phyloP scores from a whole-genome alignment of 257 asterid genomes.

The Ilex aquifolium region DNA sequence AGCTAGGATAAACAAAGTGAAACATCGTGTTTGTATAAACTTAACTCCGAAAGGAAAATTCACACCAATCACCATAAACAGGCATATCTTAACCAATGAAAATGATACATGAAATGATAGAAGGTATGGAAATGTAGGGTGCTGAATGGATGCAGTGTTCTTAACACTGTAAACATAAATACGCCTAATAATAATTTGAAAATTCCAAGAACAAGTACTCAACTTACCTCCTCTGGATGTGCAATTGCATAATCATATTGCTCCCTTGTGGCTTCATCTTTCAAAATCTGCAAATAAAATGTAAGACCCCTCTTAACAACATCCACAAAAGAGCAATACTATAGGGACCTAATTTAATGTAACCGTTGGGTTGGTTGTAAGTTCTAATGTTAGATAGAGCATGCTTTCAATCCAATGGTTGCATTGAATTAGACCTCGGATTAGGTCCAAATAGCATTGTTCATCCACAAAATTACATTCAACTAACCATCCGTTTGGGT shows the following conservation, averaged over 20 bases:
- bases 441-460: no score
- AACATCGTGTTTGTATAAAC: not conserved
- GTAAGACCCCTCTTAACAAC: no score
- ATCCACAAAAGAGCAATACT: not conserved
- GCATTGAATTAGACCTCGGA: no score
- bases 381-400: no score
- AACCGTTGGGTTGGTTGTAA: no score
- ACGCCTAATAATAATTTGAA: not conserved
- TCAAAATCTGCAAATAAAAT: conserved; percentile 58
- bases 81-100: not conserved
- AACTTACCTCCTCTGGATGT: conserved; percentile 91
- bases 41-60: not conserved
- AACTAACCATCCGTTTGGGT: not conserved
- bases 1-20: not conserved
- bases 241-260: conserved; percentile 96
- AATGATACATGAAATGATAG: not conserved
- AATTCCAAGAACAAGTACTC: not conserved
- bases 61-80: not conserved
- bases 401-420: no score
- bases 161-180: conserved; percentile 9
- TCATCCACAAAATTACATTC: not conserved
- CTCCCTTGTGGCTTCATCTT: conserved; percentile 92
- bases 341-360: no score
- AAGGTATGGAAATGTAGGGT: not conserved
- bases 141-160: not conserved